Base-by-base conservation (phyloP, 2,329 filamentous ascomycete genomes). In the Tetracladium maxilliforme region DNA sequence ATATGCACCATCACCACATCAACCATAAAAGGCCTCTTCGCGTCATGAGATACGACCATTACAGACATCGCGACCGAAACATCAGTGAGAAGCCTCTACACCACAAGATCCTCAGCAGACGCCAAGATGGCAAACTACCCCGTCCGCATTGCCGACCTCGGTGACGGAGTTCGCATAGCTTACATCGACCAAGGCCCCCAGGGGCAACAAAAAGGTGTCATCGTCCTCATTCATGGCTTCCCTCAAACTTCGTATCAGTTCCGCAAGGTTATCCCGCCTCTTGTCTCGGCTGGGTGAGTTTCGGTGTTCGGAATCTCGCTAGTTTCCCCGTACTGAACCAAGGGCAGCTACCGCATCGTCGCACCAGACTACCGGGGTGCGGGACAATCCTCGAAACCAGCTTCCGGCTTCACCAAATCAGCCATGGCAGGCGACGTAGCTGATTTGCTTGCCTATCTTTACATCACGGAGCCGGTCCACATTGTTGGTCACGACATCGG, bases 401-500 rank as follows among this genome's bases (percentile, higher is more conserved):
- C 31, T 6, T 34, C 28, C 4, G 54, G 50, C 14, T 60, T 51
- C 27, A 47, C 47, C 11, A 59, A 59, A 33, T 38, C 41, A 5
- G 39, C 42, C 22, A 49, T 59, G 34, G 53, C 54, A 4, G 33
- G 39, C 5, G 54, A 58, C 27, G 32, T 61, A 1, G 37, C 49
- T 26, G 33, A 27, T 7, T 32, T 51, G 4, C 29, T 48, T 6
- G 34, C 33, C 8, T 37, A 44, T 6, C 34, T 58, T 1, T 32
- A 35, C 1, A 46, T 56, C 35, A 42, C 40, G 10, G 38, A 49
- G 10, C 43, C 48, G 9, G 40, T 56, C 4, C 52, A 60, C 29
- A 35, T 60, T 4, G 47, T 61, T 1, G 56, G 56, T 7, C 53
- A 62, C 26, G 56, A 61, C 27, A 59, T 61, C 12, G 54, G 56